These are phyloP conservation scores for Neofusicoccum ribis DNA, from an alignment of 2,329 filamentous ascomycete species.

Conservation along the genomic window DNA sequence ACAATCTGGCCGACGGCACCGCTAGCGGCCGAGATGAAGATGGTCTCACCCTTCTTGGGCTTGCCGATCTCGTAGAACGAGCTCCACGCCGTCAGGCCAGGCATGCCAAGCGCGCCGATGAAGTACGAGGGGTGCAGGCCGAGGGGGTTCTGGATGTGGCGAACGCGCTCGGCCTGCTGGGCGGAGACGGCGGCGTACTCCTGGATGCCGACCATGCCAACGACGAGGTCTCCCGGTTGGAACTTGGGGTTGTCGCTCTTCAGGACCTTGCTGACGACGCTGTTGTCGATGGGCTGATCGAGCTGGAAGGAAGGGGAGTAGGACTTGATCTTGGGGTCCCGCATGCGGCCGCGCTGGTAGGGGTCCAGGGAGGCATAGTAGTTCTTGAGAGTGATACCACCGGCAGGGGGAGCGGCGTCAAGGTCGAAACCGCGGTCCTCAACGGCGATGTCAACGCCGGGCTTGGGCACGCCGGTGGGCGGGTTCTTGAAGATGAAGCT, in stretches of 20 bases:
- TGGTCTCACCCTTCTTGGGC: slow-evolving; percentile 75
- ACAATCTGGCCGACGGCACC: slow-evolving; percentile 83
- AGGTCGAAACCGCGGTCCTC: slow-evolving; percentile 70
- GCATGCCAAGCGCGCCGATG: slow-evolving; percentile 76
- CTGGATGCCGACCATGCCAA: slow-evolving; percentile 59
- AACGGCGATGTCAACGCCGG: slow-evolving; percentile 68
- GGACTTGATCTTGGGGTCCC: slow-evolving; percentile 62
- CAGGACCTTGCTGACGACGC: slow-evolving; percentile 66
- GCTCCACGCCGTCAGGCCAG: slow-evolving; percentile 73
- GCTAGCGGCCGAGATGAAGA: slow-evolving; percentile 77
- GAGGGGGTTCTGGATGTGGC: slow-evolving; percentile 68
- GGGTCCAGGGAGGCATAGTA: slow-evolving; percentile 79
- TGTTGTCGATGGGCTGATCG: slow-evolving; percentile 64
- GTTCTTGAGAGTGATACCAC: slow-evolving; percentile 69
- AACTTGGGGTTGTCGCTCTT: slow-evolving; percentile 66
- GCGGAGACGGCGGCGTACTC: slow-evolving; percentile 66
- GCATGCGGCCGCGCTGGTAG: slow-evolving; percentile 81
- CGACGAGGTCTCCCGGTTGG: slow-evolving; percentile 66
- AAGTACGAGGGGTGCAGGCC: slow-evolving; percentile 67
- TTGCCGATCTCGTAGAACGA: slow-evolving; percentile 74
- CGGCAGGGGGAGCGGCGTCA: slow-evolving; percentile 56
- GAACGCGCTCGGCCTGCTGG: slow-evolving; percentile 45
- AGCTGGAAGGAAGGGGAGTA: slow-evolving; percentile 66
- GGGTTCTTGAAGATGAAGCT: slow-evolving; percentile 70
- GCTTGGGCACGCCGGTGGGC: slow-evolving; percentile 65